phyloP scores from a whole-genome alignment of 2,329 filamentous ascomycete genomes.

The Venturia asperata region DNA sequence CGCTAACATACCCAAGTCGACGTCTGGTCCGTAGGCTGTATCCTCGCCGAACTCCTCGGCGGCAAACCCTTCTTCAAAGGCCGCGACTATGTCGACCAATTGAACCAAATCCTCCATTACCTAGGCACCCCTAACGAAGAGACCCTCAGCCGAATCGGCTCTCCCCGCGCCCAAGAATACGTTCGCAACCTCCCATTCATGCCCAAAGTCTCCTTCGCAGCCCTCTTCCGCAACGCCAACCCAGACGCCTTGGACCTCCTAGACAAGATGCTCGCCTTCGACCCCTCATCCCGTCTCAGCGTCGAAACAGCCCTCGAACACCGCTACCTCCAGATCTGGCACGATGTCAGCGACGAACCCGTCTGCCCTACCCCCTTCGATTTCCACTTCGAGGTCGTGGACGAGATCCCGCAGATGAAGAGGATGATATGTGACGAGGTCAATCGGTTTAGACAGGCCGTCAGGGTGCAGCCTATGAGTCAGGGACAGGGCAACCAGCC shows the following conservation, averaged over 20 bases:
- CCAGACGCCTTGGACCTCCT: conserved; percentile 91
- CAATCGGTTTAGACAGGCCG: conserved; percentile 65
- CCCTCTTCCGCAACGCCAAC: conserved; percentile 89
- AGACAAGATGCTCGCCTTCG: conserved; percentile 95
- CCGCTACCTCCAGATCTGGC: conserved; percentile 95
- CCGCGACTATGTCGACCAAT: conserved; percentile 96
- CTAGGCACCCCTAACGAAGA: conserved; percentile 95
- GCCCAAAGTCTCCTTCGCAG: conserved; percentile 84
- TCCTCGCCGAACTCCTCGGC: conserved; percentile 89
- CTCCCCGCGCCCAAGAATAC: conserved; percentile 93
- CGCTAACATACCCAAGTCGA: conserved; percentile 58
- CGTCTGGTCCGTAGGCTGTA: conserved; percentile 98
- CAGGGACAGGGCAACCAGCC: not conserved
- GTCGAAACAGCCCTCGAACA: conserved; percentile 96
- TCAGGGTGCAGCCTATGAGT: conserved; percentile 34
- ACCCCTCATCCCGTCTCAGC: conserved; percentile 84
- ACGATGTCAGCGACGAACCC: conserved; percentile 93
- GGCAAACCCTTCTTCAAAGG: conserved; percentile 99
- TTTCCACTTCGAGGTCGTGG: conserved; percentile 96
- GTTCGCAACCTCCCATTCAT: conserved; percentile 93
- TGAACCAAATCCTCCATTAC: conserved; percentile 98
- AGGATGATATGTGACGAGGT: conserved; percentile 97
- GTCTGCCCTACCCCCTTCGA: conserved; percentile 91
- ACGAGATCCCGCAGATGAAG: conserved; percentile 92
- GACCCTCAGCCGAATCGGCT: conserved; percentile 87